phyloP scores from a whole-genome alignment of 805 yeast genomes.

The Yamadazyma kitorensis region DNA sequence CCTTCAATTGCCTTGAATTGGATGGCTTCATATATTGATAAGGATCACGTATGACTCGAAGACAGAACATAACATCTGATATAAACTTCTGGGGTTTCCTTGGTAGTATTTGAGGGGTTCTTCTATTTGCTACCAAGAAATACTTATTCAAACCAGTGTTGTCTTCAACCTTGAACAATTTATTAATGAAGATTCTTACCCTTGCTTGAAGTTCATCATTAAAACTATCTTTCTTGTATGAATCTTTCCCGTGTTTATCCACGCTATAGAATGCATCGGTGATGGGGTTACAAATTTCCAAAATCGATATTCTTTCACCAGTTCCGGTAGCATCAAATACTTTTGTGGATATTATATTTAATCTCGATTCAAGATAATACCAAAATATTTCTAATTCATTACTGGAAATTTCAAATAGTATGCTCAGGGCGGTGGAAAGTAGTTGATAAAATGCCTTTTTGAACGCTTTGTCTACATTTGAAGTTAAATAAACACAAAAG shows the following conservation, averaged over 20 bases:
- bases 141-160: conserved; percentile 44
- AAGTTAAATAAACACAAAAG: conserved; percentile 19
- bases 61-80: conserved; percentile 29
- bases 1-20: conserved; percentile 18
- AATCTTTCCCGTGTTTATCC: conserved; percentile 21
- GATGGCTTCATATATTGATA: conserved; percentile 23
- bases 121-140: conserved; percentile 29
- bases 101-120: conserved; percentile 20
- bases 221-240: conserved; percentile 36
- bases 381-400: conserved; percentile 26
- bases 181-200: conserved; percentile 32
- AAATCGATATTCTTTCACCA: conserved; percentile 35
- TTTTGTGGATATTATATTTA: conserved; percentile 16
- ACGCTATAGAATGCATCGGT: conserved; percentile 28
- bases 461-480: conserved; percentile 12
- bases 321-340: conserved; percentile 27
- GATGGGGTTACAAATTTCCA: conserved; percentile 38
- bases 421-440: conserved; percentile 21
- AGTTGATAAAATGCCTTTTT: conserved; percentile 26
- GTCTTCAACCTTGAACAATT: conserved; percentile 36
- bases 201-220: conserved; percentile 37
- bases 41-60: conserved; percentile 35
- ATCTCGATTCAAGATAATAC: conserved; percentile 36
- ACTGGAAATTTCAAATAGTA: conserved; percentile 21
- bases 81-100: conserved; percentile 20